Conservation (phyloP, 805 yeast species). For the Naumovozyma baii region DNA sequence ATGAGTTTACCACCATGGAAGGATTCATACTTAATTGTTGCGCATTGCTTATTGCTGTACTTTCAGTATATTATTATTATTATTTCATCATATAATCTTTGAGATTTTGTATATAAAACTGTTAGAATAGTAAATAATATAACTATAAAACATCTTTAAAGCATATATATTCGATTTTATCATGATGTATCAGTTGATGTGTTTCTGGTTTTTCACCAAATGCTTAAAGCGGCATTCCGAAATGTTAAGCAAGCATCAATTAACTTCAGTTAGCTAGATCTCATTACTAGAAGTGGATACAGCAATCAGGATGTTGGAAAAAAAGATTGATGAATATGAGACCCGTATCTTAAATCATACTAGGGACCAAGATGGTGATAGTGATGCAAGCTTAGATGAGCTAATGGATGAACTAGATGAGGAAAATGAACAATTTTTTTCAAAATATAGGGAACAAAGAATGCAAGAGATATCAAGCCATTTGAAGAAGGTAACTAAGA, state of each 20-base stretch:
- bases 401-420: constrained; percentile 40
- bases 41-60: background rate
- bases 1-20: background rate
- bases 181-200: no score
- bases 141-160: no score
- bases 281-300: background rate
- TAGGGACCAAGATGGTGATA: constrained; percentile 2
- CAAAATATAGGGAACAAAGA: constrained; percentile 52
- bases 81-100: constrained; percentile 4
- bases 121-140: no score
- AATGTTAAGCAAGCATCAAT: no score
- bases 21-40: background rate
- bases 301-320: background rate
- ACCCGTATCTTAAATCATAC: background rate
- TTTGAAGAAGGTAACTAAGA: constrained; percentile 29
- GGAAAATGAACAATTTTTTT: constrained; percentile 43
- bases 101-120: no score
- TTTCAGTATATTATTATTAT: constrained; percentile 2
- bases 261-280: no score
- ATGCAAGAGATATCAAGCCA: constrained; percentile 45
- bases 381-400: constrained; percentile 32
- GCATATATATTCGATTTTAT: no score
- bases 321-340: constrained; percentile 1
- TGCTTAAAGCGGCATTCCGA: no score
- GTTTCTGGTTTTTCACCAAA: no score